A percentile compares a stretch with the other conserved stretches of the same genome.
Conservation (phyloP, 495 filamentous ascomycete species). For the Podospora pseudoanserina region DNA sequence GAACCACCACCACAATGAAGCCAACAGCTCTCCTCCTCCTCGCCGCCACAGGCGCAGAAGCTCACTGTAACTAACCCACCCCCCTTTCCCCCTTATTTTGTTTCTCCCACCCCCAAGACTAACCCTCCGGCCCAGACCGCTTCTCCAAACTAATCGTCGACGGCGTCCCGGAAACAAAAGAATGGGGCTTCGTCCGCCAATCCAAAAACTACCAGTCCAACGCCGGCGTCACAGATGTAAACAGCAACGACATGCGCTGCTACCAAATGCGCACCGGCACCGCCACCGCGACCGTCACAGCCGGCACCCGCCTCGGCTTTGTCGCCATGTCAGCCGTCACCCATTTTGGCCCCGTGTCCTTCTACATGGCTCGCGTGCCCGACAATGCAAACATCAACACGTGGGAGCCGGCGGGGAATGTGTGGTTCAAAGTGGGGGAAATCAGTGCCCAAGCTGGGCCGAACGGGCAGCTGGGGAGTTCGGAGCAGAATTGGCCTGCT, state of each 20-base stretch:
- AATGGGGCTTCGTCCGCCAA: slow-evolving; percentile 44
- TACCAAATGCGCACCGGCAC: slow-evolving; percentile 37
- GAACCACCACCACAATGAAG: neutral
- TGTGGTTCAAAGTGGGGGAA: slow-evolving; percentile 49
- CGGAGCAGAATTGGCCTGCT: slow-evolving; percentile 38
- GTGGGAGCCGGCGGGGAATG: slow-evolving; percentile 45
- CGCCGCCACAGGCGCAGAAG: slow-evolving; percentile 9
- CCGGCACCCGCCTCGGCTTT: slow-evolving; percentile 42
- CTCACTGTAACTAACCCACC: slow-evolving; percentile 5
- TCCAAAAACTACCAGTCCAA: slow-evolving; percentile 50
- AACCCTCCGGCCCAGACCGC: slow-evolving; percentile 26
- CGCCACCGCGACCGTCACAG: slow-evolving; percentile 34
- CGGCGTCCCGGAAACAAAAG: slow-evolving; percentile 31
- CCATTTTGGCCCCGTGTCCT: slow-evolving; percentile 47
- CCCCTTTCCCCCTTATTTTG: neutral
- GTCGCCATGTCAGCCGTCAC: slow-evolving; percentile 39
- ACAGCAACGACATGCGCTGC: slow-evolving; percentile 42
- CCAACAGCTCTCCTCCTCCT: slow-evolving; percentile 7
- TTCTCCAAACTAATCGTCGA: slow-evolving; percentile 41
- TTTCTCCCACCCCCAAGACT: neutral
- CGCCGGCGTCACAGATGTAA: slow-evolving; percentile 40
- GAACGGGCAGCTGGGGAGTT: slow-evolving; percentile 23
- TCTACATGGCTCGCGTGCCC: slow-evolving; percentile 50
- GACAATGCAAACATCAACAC: slow-evolving; percentile 37
- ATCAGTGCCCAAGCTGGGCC: slow-evolving; percentile 27